Evolutionary conservation across 2,329 filamentous ascomycete genomes (phyloP).

Genomic region (Sarocladium brachiariae): DNA sequence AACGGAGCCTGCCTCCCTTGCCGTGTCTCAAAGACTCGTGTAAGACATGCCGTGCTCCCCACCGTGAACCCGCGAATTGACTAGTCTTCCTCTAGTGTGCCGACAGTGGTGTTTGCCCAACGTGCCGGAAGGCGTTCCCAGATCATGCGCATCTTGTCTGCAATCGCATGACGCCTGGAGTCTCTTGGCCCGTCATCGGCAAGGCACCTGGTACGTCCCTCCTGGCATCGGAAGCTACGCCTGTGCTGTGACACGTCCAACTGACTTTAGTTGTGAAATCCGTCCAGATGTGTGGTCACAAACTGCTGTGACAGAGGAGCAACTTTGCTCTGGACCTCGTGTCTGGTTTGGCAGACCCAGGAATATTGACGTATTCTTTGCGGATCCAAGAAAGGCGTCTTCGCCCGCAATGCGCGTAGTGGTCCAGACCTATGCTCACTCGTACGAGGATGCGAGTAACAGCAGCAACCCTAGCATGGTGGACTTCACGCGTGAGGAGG

Average conservation of each 20-base stretch:
- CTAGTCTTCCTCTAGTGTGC: conserved; percentile 23
- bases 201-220: conserved; percentile 29
- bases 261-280: conserved; percentile 7
- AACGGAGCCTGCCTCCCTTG: conserved; percentile 42
- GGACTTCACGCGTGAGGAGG: conserved; percentile 29
- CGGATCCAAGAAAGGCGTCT: conserved; percentile 22
- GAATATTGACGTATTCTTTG: conserved; percentile 30
- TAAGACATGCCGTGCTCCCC: conserved; percentile 25
- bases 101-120: conserved; percentile 34
- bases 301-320: conserved; percentile 26
- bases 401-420: conserved; percentile 31
- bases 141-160: conserved; percentile 33
- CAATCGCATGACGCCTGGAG: conserved; percentile 29
- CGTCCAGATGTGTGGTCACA: conserved; percentile 31
- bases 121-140: conserved; percentile 34
- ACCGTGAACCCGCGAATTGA: not conserved
- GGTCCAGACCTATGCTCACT: conserved; percentile 29
- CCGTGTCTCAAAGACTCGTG: conserved; percentile 39
- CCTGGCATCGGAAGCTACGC: not conserved
- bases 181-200: conserved; percentile 31
- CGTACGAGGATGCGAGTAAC: conserved; percentile 23
- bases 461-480: conserved; percentile 25
- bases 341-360: conserved; percentile 30
- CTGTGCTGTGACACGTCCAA: not conserved
- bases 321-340: conserved; percentile 25